Evolutionary conservation across 129 eudicot species (phyloP), one percentile per base, ranked within the genome.

Genomic region (Arctium lappa): DNA sequence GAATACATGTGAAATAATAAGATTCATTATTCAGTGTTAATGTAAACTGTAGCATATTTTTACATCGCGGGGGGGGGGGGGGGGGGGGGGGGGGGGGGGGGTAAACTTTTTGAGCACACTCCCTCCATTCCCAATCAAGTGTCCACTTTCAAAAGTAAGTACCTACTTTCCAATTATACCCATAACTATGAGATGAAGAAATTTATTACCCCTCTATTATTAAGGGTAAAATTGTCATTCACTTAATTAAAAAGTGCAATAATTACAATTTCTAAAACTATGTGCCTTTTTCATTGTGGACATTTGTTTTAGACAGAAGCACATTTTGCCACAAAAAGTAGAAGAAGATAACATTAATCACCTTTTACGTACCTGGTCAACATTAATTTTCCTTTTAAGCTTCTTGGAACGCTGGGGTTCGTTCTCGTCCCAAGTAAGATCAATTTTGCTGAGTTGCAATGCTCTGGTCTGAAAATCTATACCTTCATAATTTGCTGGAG

Each of bases 361-460:
- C 12, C 16, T 12, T 60, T 73, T 22, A 77, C 77, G 27, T 66
- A 95, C 99, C 93, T 93, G 92, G 6, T 93, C 94, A 5, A 80
- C 88, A 78, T 88, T 88, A 68, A 91, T 87, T 77, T 88, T 89
- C 71, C 97, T 88, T 88, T 91, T 92, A 81, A 95, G 84, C 74
- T 89, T 87, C 90, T 86, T 93, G 30, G 77, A 74, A 60, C 99
- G 97, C 39, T 91, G 94, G n/a, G 97, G 97, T 78, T 93, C 99
- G 75, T 88, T 93, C 56, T 95, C 99, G 88, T 95, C 99, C 99
- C 99, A 95, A 11, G 94, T 91, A 73, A 93, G 94, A 39, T 85
- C 84, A 79, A 91, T 81, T 77, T 92, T 90, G 77, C 92, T 95
- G 16, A 84, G 97, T 89, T 93, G 97, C 88, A 94, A 80, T 72